Base-by-base conservation (phyloP, 2,329 filamentous ascomycete genomes). In the Trichophyton simii region DNA sequence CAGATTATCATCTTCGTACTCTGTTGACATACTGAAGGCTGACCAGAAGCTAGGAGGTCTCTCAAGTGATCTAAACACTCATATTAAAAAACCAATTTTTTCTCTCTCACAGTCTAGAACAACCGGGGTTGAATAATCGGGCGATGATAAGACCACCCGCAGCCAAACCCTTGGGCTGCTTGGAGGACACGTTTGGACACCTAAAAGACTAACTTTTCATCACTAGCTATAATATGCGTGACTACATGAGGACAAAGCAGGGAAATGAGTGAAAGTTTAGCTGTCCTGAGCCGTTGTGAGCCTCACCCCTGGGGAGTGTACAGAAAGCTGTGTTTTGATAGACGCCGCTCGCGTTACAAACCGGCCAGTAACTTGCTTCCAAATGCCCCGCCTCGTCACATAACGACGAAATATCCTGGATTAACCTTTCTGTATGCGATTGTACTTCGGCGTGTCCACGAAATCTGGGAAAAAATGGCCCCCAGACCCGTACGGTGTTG, bases 321-420 rank as follows among this genome's bases (percentile, higher is more conserved):
- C 34, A 20, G 25, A n/a, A n/a, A 38, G 31, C 50, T 55, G 20
- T 8, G 50, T 55, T 31, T 28, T 28, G 55, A 58, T 63, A 57
- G 59, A 42, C 62, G 60, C 62, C 57, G 54, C 62, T 50, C 60
- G 62, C 62, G 48, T 62, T 60, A 46, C 41, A 59, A 50, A 44
- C 57, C 25, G 25, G 46, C 63, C 63, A 65, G 61, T 64, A 64
- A 60, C 62, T 63, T 52, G 20, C 61, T 54, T 46, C 52, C 52
- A 62, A 63, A 61, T 63, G 41, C 63, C 61, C 60, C 61, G 57
- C 64, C 62, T 57, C 55, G 34, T 42, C 41, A 34, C 50, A 55
- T 34, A 36, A 36, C 50, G 31, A 36, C 3, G 34, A 11, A 31
- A 20, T 20, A 20, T 6, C 15, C 50, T 34, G 18, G n/a, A 25